A percentile compares a stretch with the other conserved stretches of the same genome.
phyloP scores from a whole-genome alignment of 129 eudicot species.

The Artemisia annua region DNA sequence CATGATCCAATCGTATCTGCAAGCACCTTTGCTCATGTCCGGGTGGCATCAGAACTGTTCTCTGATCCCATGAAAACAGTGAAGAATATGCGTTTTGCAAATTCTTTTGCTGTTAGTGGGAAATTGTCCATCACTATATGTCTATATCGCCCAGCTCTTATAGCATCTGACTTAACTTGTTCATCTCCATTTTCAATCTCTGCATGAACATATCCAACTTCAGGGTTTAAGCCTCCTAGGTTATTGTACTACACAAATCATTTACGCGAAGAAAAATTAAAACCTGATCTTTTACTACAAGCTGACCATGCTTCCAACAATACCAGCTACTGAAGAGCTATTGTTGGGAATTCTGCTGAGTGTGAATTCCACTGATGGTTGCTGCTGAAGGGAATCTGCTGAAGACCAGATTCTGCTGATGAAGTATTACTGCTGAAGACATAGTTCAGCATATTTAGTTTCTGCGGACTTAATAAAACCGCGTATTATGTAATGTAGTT shows the following conservation, averaged over 20 bases:
- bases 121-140: conserved; percentile 63
- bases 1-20: conserved; percentile 95
- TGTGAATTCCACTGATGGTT: no score
- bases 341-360: no score
- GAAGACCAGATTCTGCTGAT: no score
- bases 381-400: no score
- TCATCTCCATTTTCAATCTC: conserved; percentile 82
- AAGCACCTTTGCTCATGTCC: conserved; percentile 70
- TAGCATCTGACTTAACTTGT: conserved; percentile 87
- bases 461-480: no score
- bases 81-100: conserved; percentile 86
- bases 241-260: neutral
- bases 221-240: no score
- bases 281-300: conserved; percentile 74
- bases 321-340: conserved; percentile 96
- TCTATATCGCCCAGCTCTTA: conserved; percentile 83
- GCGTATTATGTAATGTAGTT: no score
- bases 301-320: conserved; percentile 98
- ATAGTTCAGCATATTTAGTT: no score
- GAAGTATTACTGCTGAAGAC: no score
- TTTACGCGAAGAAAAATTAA: no score
- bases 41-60: conserved; percentile 89
- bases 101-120: conserved; percentile 93
- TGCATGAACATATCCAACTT: conserved; percentile 19
- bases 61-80: conserved; percentile 96